A percentile compares a stretch with the other conserved stretches of the same genome.
Evolutionary conservation across 345 rosid species (phyloP).

Genomic region (Syzygium aromaticum): DNA sequence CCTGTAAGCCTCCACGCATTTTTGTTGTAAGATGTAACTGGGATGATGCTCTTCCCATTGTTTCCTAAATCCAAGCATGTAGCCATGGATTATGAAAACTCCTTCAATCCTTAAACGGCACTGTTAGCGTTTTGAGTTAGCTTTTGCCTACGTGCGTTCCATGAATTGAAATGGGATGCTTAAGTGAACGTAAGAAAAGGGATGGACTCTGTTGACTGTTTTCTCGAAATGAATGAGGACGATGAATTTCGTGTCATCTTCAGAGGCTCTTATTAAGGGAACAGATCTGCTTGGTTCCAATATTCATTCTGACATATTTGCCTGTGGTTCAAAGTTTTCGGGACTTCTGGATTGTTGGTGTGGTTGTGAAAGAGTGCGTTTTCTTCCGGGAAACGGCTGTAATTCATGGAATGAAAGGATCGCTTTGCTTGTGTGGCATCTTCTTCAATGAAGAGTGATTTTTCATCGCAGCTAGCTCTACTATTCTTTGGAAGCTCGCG

Average conservation of each 20-base stretch:
- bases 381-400: neutral
- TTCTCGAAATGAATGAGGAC: neutral
- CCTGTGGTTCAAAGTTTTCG: neutral
- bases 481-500: neutral
- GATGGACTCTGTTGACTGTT: neutral
- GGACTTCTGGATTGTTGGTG: neutral
- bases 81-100: neutral
- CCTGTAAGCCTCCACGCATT: neutral
- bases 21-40: neutral
- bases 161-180: neutral
- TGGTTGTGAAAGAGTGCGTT: neutral
- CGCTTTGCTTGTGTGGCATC: conserved; percentile 17
- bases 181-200: neutral
- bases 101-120: neutral
- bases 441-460: conserved; percentile 20
- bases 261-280: neutral
- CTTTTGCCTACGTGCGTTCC: neutral
- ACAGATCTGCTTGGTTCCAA: neutral
- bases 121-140: neutral
- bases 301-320: neutral
- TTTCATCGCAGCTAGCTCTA: neutral
- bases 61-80: neutral
- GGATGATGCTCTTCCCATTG: neutral
- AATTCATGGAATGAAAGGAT: neutral
- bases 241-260: neutral